Base-by-base conservation (phyloP, 768 basidiomycete species). In the Phlebiopsis flavidoalba region DNA sequence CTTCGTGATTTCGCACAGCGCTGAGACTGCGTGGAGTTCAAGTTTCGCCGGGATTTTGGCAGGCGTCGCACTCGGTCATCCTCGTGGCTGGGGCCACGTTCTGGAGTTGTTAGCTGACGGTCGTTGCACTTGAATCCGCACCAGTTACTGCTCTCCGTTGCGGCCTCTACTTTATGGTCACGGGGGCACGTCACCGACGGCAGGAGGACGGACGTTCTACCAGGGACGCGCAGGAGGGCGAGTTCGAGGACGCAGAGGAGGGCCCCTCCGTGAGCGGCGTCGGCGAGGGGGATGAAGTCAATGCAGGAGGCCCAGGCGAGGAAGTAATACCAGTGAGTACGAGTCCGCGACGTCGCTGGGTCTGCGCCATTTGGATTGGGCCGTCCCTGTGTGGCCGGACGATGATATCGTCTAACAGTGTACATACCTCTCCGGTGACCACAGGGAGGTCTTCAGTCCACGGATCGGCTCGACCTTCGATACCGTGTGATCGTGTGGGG, bases 401-500 rank as follows among this genome's bases (percentile, higher is more conserved):
- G 52, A 36, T 35, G 52, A 33, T 21, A 8, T 21, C 68, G 62
- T 46, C 51, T 54, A 35, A 57, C 64, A 53, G 37, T 24, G n/a
- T n/a, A n/a, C n/a, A 24, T 54, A 14, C 48, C 53, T 40, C 40
- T 43, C 26, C 19, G n/a, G n/a, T n/a, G n/a, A n/a, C n/a, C n/a
- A n/a, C n/a, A n/a, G n/a, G n/a, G n/a, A n/a, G n/a, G n/a, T n/a
- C n/a, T n/a, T n/a, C n/a, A n/a, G n/a, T n/a, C n/a, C n/a, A n/a
- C n/a, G n/a, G n/a, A n/a, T n/a, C n/a, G n/a, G n/a, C n/a, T n/a
- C n/a, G n/a, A n/a, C n/a, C 92, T 62, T 94, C 91, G 57, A 92
- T n/a, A n/a, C n/a, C 91, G 36, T 79, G n/a, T 95, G 62, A 96
- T n/a, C 93, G 59, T 96, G 93, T n/a, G n/a, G n/a, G n/a, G n/a